Conservation (phyloP, 805 yeast genomes). For the Dipodascus geniculatus region DNA sequence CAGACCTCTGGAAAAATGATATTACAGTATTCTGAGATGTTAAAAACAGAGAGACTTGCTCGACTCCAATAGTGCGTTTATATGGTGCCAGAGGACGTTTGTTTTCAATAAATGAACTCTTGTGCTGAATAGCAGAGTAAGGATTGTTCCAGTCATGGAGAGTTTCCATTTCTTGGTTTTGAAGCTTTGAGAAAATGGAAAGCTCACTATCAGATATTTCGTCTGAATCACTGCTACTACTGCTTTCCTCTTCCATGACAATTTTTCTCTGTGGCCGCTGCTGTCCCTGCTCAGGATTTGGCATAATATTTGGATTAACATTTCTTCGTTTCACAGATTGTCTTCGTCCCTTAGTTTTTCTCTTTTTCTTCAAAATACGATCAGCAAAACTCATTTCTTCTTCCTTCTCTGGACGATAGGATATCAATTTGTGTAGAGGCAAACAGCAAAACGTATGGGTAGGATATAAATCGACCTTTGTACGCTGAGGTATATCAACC, state of each 20-base stretch:
- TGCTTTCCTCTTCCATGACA: neutral
- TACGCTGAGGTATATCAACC: conserved; percentile 51
- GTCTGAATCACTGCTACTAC: conserved; percentile 4
- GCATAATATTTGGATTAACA: neutral
- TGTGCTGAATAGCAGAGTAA: conserved; percentile 7
- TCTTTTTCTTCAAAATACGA: neutral
- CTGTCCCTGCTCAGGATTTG: neutral
- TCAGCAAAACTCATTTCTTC: neutral
- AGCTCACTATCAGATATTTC: conserved; percentile 2
- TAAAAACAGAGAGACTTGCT: conserved; percentile 43
- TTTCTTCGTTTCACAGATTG: neutral
- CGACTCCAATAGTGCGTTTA: conserved; percentile 38
- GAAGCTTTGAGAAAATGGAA: conserved; percentile 8
- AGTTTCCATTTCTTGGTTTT: conserved; percentile 14
- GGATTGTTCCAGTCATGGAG: conserved; percentile 27
- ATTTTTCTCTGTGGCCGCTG: neutral
- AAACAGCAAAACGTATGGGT: conserved; percentile 41
- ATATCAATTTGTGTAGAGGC: conserved; percentile 39
- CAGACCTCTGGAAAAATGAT: conserved; percentile 47
- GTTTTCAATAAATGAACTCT: conserved; percentile 26
- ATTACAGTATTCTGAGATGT: conserved; percentile 36
- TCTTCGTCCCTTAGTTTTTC: neutral
- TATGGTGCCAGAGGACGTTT: conserved; percentile 35
- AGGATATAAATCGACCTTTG: conserved; percentile 44
- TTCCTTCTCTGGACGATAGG: conserved; percentile 13